Evolutionary conservation across 2,329 filamentous ascomycete genomes (phyloP).

Genomic region (Paecilomyces sp.): DNA sequence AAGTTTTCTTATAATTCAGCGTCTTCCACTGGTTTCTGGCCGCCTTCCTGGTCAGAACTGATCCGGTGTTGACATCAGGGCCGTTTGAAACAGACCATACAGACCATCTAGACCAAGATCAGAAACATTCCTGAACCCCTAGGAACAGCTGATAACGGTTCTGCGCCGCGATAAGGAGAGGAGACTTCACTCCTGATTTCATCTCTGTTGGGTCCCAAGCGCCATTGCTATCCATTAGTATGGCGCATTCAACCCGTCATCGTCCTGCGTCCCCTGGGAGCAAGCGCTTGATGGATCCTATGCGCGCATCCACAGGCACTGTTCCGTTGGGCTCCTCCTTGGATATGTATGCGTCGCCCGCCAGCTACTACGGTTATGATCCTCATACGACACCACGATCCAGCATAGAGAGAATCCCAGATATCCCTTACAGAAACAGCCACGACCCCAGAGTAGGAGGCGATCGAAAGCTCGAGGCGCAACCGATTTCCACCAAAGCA

Average conservation of each 20-base stretch:
- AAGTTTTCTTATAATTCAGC: not conserved
- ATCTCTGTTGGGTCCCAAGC: not conserved
- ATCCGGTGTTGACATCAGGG: not conserved
- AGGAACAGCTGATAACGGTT: not conserved
- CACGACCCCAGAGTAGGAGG: slow-evolving; percentile 19
- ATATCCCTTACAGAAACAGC: slow-evolving; percentile 18
- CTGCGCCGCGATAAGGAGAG: not conserved
- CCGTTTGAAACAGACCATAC: not conserved
- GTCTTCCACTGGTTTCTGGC: not conserved
- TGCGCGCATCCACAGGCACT: slow-evolving; percentile 35
- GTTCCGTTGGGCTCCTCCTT: slow-evolving; percentile 26
- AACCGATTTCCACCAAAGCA: slow-evolving; percentile 24
- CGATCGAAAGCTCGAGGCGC: slow-evolving; percentile 23
- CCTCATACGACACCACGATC: slow-evolving; percentile 22
- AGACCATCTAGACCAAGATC: not conserved
- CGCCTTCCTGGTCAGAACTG: not conserved
- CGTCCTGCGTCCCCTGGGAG: slow-evolving; percentile 28
- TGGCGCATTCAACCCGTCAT: slow-evolving; percentile 23
- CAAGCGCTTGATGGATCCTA: slow-evolving; percentile 26
- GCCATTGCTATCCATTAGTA: slow-evolving; percentile 9
- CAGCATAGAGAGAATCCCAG: slow-evolving; percentile 13
- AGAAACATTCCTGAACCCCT: not conserved
- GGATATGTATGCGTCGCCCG: slow-evolving; percentile 24
- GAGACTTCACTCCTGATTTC: not conserved
- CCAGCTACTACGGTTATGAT: slow-evolving; percentile 21